Conservation (phyloP, 2,329 filamentous ascomycete genomes). For the Paraphaeosphaeria minitans region DNA sequence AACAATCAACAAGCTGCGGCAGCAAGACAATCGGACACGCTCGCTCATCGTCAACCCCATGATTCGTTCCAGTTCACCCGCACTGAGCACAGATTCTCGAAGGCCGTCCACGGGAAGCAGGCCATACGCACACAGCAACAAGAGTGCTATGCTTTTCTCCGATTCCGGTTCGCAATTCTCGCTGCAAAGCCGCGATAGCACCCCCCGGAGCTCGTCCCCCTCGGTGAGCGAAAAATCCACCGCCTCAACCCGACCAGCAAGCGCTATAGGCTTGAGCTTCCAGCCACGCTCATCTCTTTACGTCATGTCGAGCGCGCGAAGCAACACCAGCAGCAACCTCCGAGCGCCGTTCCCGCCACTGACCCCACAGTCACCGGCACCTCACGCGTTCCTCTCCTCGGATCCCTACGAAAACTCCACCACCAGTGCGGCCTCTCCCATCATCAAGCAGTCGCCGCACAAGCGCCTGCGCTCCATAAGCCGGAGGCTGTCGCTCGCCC, state of each 20-base stretch:
- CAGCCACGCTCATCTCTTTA: slow-evolving; percentile 36
- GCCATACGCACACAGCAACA: slow-evolving; percentile 25
- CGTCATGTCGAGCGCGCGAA: slow-evolving; percentile 24
- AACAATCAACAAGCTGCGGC: slow-evolving; percentile 34
- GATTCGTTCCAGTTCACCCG: slow-evolving; percentile 31
- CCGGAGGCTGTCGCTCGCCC: slow-evolving; percentile 44
- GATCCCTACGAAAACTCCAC: slow-evolving; percentile 45
- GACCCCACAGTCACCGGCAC: slow-evolving; percentile 36
- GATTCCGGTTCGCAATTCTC: slow-evolving; percentile 33
- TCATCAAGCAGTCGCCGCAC: slow-evolving; percentile 42
- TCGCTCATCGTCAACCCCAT: slow-evolving; percentile 31
- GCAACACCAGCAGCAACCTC: slow-evolving; percentile 25
- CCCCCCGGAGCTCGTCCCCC: slow-evolving; percentile 34
- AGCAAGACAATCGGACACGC: slow-evolving; percentile 31
- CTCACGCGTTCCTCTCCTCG: slow-evolving; percentile 45
- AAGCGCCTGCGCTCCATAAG: slow-evolving; percentile 45
- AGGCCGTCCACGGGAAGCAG: slow-evolving; percentile 19
- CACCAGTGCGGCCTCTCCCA: slow-evolving; percentile 36
- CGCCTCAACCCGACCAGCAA: slow-evolving; percentile 24
- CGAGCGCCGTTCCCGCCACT: slow-evolving; percentile 31
- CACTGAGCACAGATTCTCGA: slow-evolving; percentile 27
- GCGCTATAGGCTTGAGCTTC: slow-evolving; percentile 19
- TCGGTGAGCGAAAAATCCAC: slow-evolving; percentile 24
- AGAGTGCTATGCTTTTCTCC: slow-evolving; percentile 25
- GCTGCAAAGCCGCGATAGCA: slow-evolving; percentile 24